Conservation (phyloP, 2,329 filamentous ascomycete genomes). For the Fusarium begoniae region DNA sequence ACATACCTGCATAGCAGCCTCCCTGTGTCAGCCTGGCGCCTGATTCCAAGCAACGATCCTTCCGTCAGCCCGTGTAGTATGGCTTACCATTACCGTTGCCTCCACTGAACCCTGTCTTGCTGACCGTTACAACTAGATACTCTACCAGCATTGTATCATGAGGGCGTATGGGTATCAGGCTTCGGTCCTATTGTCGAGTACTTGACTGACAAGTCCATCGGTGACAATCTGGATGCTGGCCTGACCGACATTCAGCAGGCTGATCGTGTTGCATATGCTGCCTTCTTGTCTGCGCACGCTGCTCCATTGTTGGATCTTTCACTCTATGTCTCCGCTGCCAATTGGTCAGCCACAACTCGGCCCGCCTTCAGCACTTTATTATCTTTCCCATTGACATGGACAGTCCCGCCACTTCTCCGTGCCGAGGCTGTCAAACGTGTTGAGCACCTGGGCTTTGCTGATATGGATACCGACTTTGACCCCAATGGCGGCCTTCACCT, state of each 20-base stretch:
- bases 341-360: slow-evolving; percentile 81
- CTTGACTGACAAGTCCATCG: slow-evolving; percentile 53
- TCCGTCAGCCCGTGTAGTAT: slow-evolving; percentile 75
- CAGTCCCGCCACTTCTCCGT: slow-evolving; percentile 78
- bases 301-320: slow-evolving; percentile 83
- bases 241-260: slow-evolving; percentile 54
- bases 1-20: slow-evolving; percentile 76
- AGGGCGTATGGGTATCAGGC: slow-evolving; percentile 64
- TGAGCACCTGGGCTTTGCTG: slow-evolving; percentile 73
- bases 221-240: slow-evolving; percentile 51
- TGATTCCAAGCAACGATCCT: slow-evolving; percentile 79
- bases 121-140: slow-evolving; percentile 53
- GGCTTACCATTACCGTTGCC: slow-evolving; percentile 45
- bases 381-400: slow-evolving; percentile 89
- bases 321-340: slow-evolving; percentile 88
- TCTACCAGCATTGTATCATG: slow-evolving; percentile 64
- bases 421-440: slow-evolving; percentile 75
- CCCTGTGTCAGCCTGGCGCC: slow-evolving; percentile 68
- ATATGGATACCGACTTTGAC: slow-evolving; percentile 69
- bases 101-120: slow-evolving; percentile 27
- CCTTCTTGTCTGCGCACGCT: slow-evolving; percentile 80
- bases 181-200: slow-evolving; percentile 70
- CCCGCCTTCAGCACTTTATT: slow-evolving; percentile 84
- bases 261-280: slow-evolving; percentile 63
- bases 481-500: slow-evolving; percentile 50